phyloP scores from a whole-genome alignment of 2,329 filamentous ascomycete species.

The Cryphonectria radicalis region DNA sequence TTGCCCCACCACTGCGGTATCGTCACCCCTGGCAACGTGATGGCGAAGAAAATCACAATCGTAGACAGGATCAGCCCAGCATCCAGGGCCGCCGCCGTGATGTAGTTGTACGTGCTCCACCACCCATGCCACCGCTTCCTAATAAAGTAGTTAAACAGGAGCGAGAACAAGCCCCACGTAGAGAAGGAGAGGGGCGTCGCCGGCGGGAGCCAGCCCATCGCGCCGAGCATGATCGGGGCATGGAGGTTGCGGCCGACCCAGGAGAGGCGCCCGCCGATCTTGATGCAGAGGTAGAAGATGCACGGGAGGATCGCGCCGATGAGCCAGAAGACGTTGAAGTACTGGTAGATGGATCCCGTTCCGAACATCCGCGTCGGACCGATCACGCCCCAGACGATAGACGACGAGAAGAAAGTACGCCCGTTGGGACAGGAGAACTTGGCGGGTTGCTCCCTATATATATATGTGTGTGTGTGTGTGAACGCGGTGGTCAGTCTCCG shows the following conservation, averaged over 20 bases:
- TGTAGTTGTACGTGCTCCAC: constrained; percentile 59
- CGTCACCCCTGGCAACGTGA: constrained; percentile 42
- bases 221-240: constrained; percentile 62
- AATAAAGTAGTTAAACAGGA: constrained; percentile 63
- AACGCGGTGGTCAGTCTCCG: constrained; percentile 36
- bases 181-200: constrained; percentile 64
- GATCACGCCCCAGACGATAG: constrained; percentile 61
- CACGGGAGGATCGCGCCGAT: constrained; percentile 54
- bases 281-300: constrained; percentile 48
- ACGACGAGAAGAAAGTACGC: constrained; percentile 54
- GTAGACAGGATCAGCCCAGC: constrained; percentile 45
- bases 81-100: constrained; percentile 46
- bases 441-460: constrained; percentile 41
- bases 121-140: constrained; percentile 58
- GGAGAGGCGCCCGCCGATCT: constrained; percentile 30
- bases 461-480: too few species aligned
- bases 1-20: constrained; percentile 55
- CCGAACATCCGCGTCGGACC: constrained; percentile 61
- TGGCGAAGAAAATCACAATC: constrained; percentile 43
- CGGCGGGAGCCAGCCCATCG: constrained; percentile 57
- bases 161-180: constrained; percentile 60
- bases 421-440: constrained; percentile 50
- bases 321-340: constrained; percentile 58
- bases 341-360: constrained; percentile 53
- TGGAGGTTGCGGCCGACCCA: constrained; percentile 53